Evolutionary conservation across 345 rosid genomes (phyloP), one percentile per base, ranked within the genome.

Genomic region (Gossypium arboreum): DNA sequence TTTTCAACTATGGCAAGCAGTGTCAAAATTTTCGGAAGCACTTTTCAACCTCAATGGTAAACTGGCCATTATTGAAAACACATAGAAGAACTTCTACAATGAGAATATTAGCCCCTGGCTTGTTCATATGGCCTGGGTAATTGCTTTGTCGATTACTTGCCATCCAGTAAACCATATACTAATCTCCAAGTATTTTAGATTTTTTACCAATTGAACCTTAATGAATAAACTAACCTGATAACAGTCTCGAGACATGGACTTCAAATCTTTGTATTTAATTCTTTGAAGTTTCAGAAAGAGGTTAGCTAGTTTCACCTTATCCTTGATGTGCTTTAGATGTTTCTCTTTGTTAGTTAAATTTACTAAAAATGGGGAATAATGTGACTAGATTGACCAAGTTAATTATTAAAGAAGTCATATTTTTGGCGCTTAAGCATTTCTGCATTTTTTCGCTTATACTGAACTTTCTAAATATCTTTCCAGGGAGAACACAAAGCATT

Each of bases 401-500:
- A 47, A 48, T 4, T 12, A 47, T 61, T 1, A 15, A 48, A 60
- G 57, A 29, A 48, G 48, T 52, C 3, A 18, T 17, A 6, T 18
- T 64, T 74, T 20, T 52, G 69, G 62, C 41, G 24, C 72, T 45
- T 48, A 11, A n/a, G 57, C 17, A 12, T 2, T 39, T 64, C 3
- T 64, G 24, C 24, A 34, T 34, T 9, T 65, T 66, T 22, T 61
- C 25, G 55, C 60, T 71, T 55, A 61, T 61, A 17, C 8, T 50
- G 13, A 7, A 3, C 17, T 55, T 12, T 61, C 12, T 48, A 48
- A 18, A 58, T 79, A 60, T 72, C 64, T 60, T 79, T 66, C 48
- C 76, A 95, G 97, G 89, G 97, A 89, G 79, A 87, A 81, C 68
- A 91, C 90, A n/a, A 89, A 78, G 76, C 98, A 95, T 66, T 95